Base-by-base conservation (phyloP, 257 asterid species). In the Solanum clarkiae region DNA sequence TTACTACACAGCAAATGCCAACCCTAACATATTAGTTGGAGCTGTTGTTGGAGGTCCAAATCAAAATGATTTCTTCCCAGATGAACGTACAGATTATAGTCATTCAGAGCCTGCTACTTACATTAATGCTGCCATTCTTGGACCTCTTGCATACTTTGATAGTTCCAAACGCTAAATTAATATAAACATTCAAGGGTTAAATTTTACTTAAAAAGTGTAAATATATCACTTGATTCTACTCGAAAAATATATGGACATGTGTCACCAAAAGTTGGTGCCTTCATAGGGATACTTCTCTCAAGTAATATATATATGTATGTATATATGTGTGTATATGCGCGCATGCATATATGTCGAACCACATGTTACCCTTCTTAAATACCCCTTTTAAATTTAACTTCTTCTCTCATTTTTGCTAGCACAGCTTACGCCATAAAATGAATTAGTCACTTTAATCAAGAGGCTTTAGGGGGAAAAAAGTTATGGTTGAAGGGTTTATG, bases 1-100 rank as follows among this genome's bases (percentile, higher is more conserved):
- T 75, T 94, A 69, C 74, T 90, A 90, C 86, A 81, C 95, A 0
- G 40, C 92, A 15, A 90, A 91, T 17, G 90, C 94, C 0, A 96
- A 96, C 86, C 98, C 94, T 0, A 96, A 94, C 69, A 87, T 57
- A 9, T 74, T 92, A 11, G 80, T 87, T 0, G 99, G 99, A 15
- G 98, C 98, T 1, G 20, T 96, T 1, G 95, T 94, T 12, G 99
- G 99, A 40, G 99, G 98, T 2, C 99, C 99, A 0, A 90, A 94
- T 60, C 95, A 91, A 87, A 93, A 92, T 32, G 98, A 96, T 86
- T 87, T 88, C 85, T 96, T 90, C 91, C 89, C 95, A 0, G 99
- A 96, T 68, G 90, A 94, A 12, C 85, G 99, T 7, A 84, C 94
- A 1, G 98, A 96, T 87, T 94, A 89, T 81, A 79, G 85, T 60